Base-by-base conservation (phyloP, 129 eudicot species). In the Ambrosia artemisiifolia region DNA sequence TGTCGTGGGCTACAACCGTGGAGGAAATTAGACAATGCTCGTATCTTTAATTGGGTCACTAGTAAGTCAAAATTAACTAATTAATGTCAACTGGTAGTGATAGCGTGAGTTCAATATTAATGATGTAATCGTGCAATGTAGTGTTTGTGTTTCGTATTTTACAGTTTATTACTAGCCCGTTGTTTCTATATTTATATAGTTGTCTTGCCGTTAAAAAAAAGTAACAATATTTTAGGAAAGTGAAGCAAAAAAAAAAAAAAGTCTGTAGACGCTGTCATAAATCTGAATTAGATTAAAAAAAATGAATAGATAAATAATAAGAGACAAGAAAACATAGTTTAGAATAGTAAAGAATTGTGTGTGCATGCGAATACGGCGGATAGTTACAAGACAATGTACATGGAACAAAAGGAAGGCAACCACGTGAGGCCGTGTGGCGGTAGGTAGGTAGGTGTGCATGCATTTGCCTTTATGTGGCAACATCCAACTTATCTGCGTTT, bases 341-440 rank as follows among this genome's bases (percentile, higher is more conserved):
- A 30, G 3, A 4, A 4, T 3, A 32, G 3, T 32, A 7, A 7
- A 53, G 24, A 18, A 53, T 18, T 32, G 43, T 60, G 38, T 56
- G 43, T 60, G 38, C 28, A 7, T 7, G 44, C 44, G 43, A 12
- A 60, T 30, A 60, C 65, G 65, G 43, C 43, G 65, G 65, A 60
- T 13, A 3, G 65, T 60, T 32, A 12, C 3, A 30, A 32, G 65
- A 30, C 63, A 56, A 56, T 8, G 63, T 24, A 32, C 24, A 54
- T 54, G 13, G 13, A 19, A 10, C 61, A 32, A 54, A 54, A 54
- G 19, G 28, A 54, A 54, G 61, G 33, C 3, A 2, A 54, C 33
- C 61, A 54, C 61, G 61, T 54, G 33, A 54, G 61, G 61, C 34
- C 61, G 60, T 54, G 61, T 54, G 61, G 61, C 61, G 32, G 61